Percentiles rank a stretch among this genome's conserved stretches.
phyloP scores from a whole-genome alignment of 495 filamentous ascomycete species.

The Xylaria longipes region DNA sequence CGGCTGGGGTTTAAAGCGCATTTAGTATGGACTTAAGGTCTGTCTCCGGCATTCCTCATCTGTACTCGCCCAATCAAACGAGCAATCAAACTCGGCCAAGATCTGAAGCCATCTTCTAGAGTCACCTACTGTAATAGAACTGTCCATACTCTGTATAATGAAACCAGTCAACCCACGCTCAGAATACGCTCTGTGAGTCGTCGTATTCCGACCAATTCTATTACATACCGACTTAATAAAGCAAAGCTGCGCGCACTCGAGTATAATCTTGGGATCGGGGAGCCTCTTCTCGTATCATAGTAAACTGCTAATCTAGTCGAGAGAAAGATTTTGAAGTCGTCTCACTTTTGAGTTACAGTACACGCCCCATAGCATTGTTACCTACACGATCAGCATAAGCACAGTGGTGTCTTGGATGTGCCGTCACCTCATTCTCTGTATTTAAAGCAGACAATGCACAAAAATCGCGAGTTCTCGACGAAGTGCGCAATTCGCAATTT shows the following conservation, averaged over 20 bases:
- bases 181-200: neutral
- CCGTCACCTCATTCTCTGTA: neutral
- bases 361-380: no score
- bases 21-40: neutral
- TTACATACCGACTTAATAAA: no score
- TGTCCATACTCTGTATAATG: no score
- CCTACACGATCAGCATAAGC: neutral
- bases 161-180: no score
- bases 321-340: neutral
- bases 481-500: neutral
- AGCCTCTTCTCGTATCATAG: neutral
- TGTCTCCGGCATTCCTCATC: slow-evolving; percentile 3
- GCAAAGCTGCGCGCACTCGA: neutral
- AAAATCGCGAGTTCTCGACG: neutral
- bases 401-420: neutral
- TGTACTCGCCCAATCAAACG: neutral
- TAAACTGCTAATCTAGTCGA: neutral
- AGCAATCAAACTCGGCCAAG: neutral
- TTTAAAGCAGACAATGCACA: neutral
- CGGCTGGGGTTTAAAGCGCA: neutral
- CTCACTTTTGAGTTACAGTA: neutral
- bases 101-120: neutral
- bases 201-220: no score
- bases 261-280: neutral
- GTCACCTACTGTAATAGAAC: neutral